Evolutionary conservation across 1,284 basidiomycete species (phyloP).

Genomic region (Irpex lacteus): DNA sequence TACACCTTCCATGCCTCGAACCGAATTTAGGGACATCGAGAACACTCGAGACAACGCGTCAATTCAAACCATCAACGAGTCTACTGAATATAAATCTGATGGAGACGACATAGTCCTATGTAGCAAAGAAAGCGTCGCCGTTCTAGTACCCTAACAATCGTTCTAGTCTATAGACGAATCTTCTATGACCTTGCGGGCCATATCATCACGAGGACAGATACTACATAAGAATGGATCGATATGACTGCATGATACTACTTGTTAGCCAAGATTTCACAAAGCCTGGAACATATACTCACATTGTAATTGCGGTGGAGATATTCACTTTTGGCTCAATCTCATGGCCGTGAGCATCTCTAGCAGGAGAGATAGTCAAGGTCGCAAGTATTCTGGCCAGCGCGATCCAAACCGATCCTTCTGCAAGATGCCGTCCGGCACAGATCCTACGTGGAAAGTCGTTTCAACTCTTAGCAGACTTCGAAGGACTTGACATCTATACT

Average conservation of each 20-base stretch:
- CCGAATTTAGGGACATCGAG: too few relatives aligned
- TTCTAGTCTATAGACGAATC: too few relatives aligned
- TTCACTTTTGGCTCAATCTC: neutral
- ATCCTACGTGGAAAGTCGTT: neutral
- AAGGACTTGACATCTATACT: neutral
- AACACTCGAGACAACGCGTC: too few relatives aligned
- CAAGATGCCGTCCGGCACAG: constrained; percentile 6
- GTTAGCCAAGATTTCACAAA: neutral
- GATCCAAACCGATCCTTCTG: neutral
- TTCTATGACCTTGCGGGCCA: constrained; percentile 6
- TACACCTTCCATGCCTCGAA: too few relatives aligned
- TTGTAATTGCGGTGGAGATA: neutral
- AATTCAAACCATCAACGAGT: too few relatives aligned
- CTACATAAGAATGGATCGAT: constrained; percentile 12
- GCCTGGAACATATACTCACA: neutral
- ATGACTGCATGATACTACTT: constrained; percentile 1
- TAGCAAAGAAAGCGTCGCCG: too few relatives aligned
- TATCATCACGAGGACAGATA: constrained; percentile 12
- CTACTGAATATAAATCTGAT: too few relatives aligned
- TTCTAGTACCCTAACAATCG: too few relatives aligned
- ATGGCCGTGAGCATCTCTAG: neutral
- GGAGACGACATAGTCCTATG: too few relatives aligned
- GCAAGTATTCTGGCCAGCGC: constrained; percentile 3
- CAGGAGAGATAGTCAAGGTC: neutral
- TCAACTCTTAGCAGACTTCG: neutral